Evolutionary conservation across 148 eudicot genomes (phyloP).

Genomic region (Amaranthus cruentus): DNA sequence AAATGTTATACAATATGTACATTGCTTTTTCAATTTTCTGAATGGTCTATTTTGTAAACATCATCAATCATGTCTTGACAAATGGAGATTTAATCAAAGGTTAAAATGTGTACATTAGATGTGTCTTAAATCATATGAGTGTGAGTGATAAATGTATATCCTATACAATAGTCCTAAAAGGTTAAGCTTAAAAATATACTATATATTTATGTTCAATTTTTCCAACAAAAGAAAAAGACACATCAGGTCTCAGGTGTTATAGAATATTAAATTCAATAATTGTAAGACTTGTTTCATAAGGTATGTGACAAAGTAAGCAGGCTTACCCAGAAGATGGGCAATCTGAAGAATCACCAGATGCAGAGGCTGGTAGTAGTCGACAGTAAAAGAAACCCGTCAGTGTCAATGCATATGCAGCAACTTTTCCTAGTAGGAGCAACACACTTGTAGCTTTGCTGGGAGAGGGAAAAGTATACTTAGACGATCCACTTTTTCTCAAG

Average conservation of each 20-base stretch:
- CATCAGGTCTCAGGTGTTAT: too few relatives aligned
- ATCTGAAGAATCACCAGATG: conserved; percentile 35
- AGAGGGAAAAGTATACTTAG: conserved; percentile 17
- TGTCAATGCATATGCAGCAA: conserved; percentile 84
- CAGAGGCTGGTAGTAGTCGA: conserved; percentile 44
- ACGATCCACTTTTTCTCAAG: neutral
- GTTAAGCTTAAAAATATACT: too few relatives aligned
- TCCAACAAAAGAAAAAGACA: too few relatives aligned
- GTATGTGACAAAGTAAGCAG: neutral
- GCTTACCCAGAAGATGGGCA: conserved; percentile 50
- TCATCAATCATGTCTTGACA: neutral
- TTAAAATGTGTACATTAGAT: neutral
- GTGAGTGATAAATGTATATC: too few relatives aligned
- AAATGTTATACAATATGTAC: neutral
- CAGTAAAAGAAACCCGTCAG: conserved; percentile 78
- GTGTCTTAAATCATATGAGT: too few relatives aligned
- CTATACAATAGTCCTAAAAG: too few relatives aligned
- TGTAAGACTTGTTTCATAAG: too few relatives aligned
- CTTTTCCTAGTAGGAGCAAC: conserved; percentile 62
- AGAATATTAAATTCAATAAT: too few relatives aligned
- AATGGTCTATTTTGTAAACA: neutral
- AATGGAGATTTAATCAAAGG: neutral
- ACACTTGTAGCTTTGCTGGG: conserved; percentile 69
- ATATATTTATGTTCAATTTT: too few relatives aligned
- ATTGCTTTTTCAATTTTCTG: neutral